Evolutionary conservation across 768 basidiomycete genomes (phyloP), one percentile per base, ranked within the genome.

Genomic region (Cytidiella melzeri): DNA sequence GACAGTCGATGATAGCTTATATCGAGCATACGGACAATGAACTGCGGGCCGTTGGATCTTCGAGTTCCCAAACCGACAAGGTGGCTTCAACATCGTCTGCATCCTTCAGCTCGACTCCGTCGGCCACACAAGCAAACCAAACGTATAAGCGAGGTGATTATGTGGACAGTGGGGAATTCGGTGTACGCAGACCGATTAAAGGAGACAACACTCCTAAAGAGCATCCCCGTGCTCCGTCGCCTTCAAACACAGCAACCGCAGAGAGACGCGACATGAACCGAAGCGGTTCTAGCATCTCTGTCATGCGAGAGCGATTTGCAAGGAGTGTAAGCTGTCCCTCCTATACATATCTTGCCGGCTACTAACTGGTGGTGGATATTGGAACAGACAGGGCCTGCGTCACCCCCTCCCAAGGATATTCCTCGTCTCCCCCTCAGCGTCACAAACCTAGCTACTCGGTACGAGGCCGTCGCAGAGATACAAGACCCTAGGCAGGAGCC

Each of bases 341-440:
- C 28, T 20, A 9, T 0, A 39, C 9, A 1, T 13, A n/a, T 25
- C 7, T 15, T 20, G 10, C 11, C 18, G 13, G 4, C 28, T 10
- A 1, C 26, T 38, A 18, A 46, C 28, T 3, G 5, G 15, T 27
- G 3, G 37, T 27, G 15, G 47, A 6, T 19, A 15, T n/a, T 9
- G 11, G n/a, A 15, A 20, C 52, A 81, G 83, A 65, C 78, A 43
- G 76, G 71, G 10, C 69, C 74, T 2, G 59, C 69, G 0, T 80
- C 81, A 10, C 80, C 80, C 12, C 71, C 73, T 11, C 78, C 74
- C 24, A 79, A 75, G 56, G 83, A 87, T 43, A 57, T 83, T 10
- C 84, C 84, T 27, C 77, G 78, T 15, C 63, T 85, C 21, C 80
- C 83, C 1, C 63, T 77, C 45, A 85, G 80, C 39, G 85, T 87